Conservation (phyloP, 2,329 filamentous ascomycete species). For the Microdochium trichocladiopsis region DNA sequence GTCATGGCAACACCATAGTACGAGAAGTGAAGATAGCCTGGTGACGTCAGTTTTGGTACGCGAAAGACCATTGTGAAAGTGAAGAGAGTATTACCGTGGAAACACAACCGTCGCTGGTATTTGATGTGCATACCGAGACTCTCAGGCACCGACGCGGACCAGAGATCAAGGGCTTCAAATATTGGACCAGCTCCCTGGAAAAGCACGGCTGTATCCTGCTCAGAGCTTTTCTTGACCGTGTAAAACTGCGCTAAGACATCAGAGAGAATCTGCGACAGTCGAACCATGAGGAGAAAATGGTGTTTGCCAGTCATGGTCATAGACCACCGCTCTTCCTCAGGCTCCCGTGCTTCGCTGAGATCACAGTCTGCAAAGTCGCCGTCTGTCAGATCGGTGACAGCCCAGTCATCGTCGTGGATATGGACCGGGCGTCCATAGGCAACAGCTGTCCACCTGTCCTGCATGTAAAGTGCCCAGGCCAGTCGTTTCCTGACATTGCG, state of each 20-base stretch:
- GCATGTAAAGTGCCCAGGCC: slow-evolving; percentile 53
- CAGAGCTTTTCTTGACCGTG: slow-evolving; percentile 19
- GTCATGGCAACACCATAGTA: slow-evolving; percentile 39
- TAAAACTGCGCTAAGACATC: slow-evolving; percentile 38
- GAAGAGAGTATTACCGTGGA: slow-evolving; percentile 10
- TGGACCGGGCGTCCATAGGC: slow-evolving; percentile 45
- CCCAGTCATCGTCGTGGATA: slow-evolving; percentile 42
- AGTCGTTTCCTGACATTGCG: slow-evolving; percentile 47
- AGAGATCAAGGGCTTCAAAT: slow-evolving; percentile 37
- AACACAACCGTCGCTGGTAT: slow-evolving; percentile 30
- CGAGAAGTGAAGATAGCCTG: slow-evolving; percentile 34
- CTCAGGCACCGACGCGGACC: slow-evolving; percentile 36
- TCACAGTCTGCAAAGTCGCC: slow-evolving; percentile 13
- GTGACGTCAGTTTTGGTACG: slow-evolving; percentile 9
- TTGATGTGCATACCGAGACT: slow-evolving; percentile 34
- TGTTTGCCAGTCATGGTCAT: slow-evolving; percentile 27
- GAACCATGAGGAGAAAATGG: slow-evolving; percentile 38
- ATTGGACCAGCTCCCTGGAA: slow-evolving; percentile 40
- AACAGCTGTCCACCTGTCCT: slow-evolving; percentile 50
- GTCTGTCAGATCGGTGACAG: slow-evolving; percentile 20
- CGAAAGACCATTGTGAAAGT: not conserved
- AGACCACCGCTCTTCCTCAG: slow-evolving; percentile 16
- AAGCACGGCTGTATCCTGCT: slow-evolving; percentile 24
- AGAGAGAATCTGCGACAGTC: slow-evolving; percentile 36
- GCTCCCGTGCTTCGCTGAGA: slow-evolving; percentile 4